Conservation (phyloP, 169 alveolate species). For the Plasmodium fragile region DNA sequence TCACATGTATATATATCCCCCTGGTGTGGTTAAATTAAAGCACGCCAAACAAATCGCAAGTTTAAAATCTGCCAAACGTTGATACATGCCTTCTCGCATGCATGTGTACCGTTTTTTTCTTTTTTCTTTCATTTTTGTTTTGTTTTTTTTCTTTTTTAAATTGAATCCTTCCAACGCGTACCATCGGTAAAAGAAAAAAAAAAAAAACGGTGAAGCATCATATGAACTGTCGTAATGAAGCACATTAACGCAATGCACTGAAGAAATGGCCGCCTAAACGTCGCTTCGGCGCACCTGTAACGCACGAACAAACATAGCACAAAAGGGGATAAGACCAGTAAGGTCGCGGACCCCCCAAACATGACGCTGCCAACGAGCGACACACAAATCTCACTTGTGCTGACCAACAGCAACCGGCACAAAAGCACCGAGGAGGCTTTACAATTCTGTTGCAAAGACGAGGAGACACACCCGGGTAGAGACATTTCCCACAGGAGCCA, state of each 20-base stretch:
- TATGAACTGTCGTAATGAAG: not conserved
- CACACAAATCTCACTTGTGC: conserved; percentile 11
- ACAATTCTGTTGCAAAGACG: conserved; percentile 14
- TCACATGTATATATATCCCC: not conserved
- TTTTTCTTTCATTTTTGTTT: not conserved
- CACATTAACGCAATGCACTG: not conserved
- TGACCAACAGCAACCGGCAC: conserved; percentile 31
- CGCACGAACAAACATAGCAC: not conserved
- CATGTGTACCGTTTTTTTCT: not conserved
- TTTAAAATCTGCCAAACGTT: not conserved
- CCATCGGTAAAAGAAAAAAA: no score
- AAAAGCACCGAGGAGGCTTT: conserved; percentile 36
- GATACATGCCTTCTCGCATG: not conserved
- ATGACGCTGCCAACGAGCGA: conserved; percentile 8
- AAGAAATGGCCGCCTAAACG: not conserved
- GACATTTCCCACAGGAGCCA: not conserved
- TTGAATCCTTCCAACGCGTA: not conserved
- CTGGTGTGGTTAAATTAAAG: not conserved
- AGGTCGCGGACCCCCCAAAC: not conserved
- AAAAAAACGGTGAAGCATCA: not conserved
- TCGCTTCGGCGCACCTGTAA: not conserved
- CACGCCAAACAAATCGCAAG: not conserved
- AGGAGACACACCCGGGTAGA: not conserved
- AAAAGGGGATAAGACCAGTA: not conserved
- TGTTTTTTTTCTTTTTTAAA: not conserved